A percentile compares a stretch with the other conserved stretches of the same genome.
These are phyloP conservation scores for Kodamaea suecica DNA, from an alignment of 1,139 yeast species.

Conservation along the genomic window DNA sequence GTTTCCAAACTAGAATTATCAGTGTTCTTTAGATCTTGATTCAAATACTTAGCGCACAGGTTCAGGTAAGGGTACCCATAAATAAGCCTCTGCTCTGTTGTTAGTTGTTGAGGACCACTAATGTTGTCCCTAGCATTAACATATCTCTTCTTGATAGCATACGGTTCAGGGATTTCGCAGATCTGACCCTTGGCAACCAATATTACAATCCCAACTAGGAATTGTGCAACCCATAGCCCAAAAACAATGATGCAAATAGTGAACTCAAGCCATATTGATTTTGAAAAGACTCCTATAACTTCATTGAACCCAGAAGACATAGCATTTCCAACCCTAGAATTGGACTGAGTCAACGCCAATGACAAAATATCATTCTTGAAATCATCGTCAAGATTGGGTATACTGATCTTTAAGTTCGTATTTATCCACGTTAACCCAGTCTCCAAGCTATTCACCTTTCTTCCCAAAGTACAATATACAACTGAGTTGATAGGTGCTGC, in stretches of 20 bases:
- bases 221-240: slow-evolving; percentile 47
- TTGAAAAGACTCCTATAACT: slow-evolving; percentile 28
- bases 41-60: slow-evolving; percentile 12
- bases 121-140: slow-evolving; percentile 15
- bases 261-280: slow-evolving; percentile 42
- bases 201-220: slow-evolving; percentile 28
- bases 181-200: not conserved
- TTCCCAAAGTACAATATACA: slow-evolving; percentile 75
- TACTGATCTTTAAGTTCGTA: slow-evolving; percentile 52
- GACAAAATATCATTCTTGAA: slow-evolving; percentile 5
- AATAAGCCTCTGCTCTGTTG: slow-evolving; percentile 22
- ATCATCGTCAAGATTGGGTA: slow-evolving; percentile 42
- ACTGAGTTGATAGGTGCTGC: slow-evolving; percentile 60
- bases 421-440: slow-evolving; percentile 78
- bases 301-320: slow-evolving; percentile 20
- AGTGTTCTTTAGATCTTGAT: not conserved
- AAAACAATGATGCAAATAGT: slow-evolving; percentile 42
- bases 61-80: slow-evolving; percentile 34
- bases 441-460: slow-evolving; percentile 63
- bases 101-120: slow-evolving; percentile 32
- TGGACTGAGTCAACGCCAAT: slow-evolving; percentile 4
- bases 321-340: slow-evolving; percentile 5
- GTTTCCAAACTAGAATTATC: too few species aligned
- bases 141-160: slow-evolving; percentile 4
- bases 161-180: not conserved